Conservation (phyloP, 257 asterid species). For the Parsonsia alboflavescens region DNA sequence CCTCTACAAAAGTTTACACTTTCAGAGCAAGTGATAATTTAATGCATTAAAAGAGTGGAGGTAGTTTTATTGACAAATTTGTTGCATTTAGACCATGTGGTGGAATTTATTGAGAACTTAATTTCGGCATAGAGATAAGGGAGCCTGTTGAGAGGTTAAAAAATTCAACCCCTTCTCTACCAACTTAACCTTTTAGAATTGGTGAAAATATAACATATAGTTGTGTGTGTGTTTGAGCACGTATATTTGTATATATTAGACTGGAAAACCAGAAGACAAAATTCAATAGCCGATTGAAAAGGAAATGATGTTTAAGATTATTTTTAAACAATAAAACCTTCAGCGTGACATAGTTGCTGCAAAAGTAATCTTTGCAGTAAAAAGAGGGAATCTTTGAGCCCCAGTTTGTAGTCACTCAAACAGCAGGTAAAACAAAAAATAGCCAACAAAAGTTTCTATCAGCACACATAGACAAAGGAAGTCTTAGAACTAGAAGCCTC, state of each 20-base stretch:
- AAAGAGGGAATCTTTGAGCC: neutral
- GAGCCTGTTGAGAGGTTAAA: too few species aligned
- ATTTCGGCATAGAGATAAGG: too few species aligned
- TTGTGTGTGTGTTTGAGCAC: too few species aligned
- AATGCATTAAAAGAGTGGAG: too few species aligned
- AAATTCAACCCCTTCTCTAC: too few species aligned
- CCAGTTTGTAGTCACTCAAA: neutral
- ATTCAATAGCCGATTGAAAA: neutral
- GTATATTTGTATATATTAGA: neutral
- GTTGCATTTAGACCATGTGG: too few species aligned
- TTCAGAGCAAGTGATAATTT: too few species aligned
- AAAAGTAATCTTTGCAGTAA: neutral
- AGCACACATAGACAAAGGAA: neutral
- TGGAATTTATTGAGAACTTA: too few species aligned
- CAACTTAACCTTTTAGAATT: too few species aligned
- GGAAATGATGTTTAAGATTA: neutral
- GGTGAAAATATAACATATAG: too few species aligned
- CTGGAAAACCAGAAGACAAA: neutral
- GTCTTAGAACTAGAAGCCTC: slow-evolving; percentile 2
- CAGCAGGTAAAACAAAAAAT: neutral
- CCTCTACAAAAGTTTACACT: too few species aligned
- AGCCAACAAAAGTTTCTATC: neutral
- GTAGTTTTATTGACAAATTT: too few species aligned
- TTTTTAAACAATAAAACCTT: neutral
- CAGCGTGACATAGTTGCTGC: neutral